Conservation (phyloP, 2,329 filamentous ascomycete genomes). For the Cordyceps farinosa region DNA sequence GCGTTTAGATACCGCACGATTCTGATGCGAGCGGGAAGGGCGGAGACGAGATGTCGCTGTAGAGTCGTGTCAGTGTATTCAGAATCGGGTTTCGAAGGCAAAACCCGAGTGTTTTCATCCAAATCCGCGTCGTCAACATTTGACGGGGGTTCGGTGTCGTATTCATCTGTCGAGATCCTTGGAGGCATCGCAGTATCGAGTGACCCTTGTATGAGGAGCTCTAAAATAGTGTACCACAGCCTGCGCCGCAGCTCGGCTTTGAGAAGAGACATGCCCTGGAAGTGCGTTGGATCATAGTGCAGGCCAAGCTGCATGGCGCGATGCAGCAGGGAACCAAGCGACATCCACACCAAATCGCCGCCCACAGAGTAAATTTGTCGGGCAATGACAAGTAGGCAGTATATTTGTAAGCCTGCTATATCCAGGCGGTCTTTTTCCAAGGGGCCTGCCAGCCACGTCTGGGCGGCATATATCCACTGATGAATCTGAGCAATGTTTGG, state of each 20-base stretch:
- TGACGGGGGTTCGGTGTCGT: constrained; percentile 35
- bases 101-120: constrained; percentile 8
- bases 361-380: constrained; percentile 41
- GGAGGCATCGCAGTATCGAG: constrained; percentile 39
- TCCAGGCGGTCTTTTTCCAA: constrained; percentile 31
- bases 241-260: constrained; percentile 39
- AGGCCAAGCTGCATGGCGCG: constrained; percentile 44
- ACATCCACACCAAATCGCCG: constrained; percentile 40
- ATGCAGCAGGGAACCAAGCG: constrained; percentile 38
- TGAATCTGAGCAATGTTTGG: constrained; percentile 22
- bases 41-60: background rate
- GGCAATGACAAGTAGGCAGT: constrained; percentile 37
- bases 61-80: constrained; percentile 3
- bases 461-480: constrained; percentile 40
- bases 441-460: constrained; percentile 40
- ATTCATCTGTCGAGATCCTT: constrained; percentile 38
- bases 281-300: constrained; percentile 40
- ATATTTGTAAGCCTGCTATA: constrained; percentile 36
- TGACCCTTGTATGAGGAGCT: constrained; percentile 36
- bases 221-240: constrained; percentile 43
- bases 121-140: constrained; percentile 35
- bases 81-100: background rate
- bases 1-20: constrained; percentile 6
- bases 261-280: constrained; percentile 33
- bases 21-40: constrained; percentile 2